Evolutionary conservation across 2,329 filamentous ascomycete genomes (phyloP).

Genomic region (Fusarium sp.): DNA sequence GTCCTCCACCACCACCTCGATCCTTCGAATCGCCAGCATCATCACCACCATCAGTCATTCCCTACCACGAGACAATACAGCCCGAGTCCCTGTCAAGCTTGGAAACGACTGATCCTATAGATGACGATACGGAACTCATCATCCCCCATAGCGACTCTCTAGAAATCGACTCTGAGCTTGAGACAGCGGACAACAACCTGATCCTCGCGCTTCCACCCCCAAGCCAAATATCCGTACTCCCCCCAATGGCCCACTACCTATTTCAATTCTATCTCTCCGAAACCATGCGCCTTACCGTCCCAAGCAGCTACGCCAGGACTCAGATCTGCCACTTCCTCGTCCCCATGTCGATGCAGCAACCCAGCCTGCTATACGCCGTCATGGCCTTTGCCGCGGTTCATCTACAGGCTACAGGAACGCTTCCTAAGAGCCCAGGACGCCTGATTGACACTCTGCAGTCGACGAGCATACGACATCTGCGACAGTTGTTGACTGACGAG

Average conservation of each 20-base stretch:
- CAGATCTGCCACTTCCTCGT: conserved; percentile 33
- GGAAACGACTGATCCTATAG: neutral
- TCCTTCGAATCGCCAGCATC: neutral
- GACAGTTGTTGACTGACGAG: neutral
- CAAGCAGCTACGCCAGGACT: conserved; percentile 21
- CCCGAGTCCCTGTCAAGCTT: neutral
- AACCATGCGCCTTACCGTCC: conserved; percentile 33
- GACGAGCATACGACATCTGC: conserved; percentile 17
- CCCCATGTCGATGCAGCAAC: conserved; percentile 28
- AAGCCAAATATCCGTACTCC: neutral
- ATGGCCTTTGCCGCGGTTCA: conserved; percentile 34
- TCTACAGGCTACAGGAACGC: neutral
- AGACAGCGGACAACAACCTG: neutral
- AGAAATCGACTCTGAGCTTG: neutral
- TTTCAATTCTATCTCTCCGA: conserved; percentile 33
- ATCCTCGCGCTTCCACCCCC: neutral
- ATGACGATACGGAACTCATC: neutral
- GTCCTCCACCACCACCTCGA: too few relatives aligned
- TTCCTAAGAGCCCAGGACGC: neutral
- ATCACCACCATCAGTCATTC: neutral
- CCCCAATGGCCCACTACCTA: conserved; percentile 23
- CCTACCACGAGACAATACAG: neutral
- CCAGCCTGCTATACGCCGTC: conserved; percentile 25
- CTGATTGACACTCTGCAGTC: conserved; percentile 22
- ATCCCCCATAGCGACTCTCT: neutral